These are phyloP conservation scores for Parascedosporium putredinis DNA, from an alignment of 2,329 filamentous ascomycete species.

Conservation along the genomic window DNA sequence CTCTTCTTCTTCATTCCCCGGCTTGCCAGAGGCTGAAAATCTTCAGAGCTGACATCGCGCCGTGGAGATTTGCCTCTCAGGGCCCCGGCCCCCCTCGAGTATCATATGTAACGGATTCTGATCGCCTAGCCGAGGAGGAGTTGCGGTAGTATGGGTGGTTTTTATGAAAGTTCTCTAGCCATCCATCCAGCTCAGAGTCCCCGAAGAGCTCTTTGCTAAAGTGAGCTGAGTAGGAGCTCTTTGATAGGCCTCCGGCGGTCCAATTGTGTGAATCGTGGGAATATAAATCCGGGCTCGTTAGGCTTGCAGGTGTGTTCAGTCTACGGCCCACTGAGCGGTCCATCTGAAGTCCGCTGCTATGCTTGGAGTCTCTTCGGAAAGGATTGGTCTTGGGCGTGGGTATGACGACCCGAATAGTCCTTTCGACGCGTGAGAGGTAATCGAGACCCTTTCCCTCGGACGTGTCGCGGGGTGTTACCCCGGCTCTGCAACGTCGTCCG, in stretches of 20 bases:
- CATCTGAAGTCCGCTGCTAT: background rate
- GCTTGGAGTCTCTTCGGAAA: background rate
- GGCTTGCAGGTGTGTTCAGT: background rate
- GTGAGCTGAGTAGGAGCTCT: too few species aligned
- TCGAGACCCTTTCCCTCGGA: slow-evolving; percentile 20
- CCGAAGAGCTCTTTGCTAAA: too few species aligned
- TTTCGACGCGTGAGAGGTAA: slow-evolving; percentile 34
- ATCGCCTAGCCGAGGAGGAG: background rate
- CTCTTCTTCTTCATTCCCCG: slow-evolving; percentile 33
- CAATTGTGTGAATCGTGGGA: background rate
- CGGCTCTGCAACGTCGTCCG: background rate
- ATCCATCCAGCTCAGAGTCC: background rate
- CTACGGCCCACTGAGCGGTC: background rate
- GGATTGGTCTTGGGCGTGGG: slow-evolving; percentile 13
- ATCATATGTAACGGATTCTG: background rate
- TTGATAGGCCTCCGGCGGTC: background rate
- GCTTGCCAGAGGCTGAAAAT: background rate
- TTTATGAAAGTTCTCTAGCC: background rate
- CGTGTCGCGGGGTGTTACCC: background rate
- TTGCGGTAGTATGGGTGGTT: background rate
- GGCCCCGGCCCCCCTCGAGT: background rate
- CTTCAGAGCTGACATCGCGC: background rate
- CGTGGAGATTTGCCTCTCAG: background rate
- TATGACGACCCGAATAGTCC: slow-evolving; percentile 47
- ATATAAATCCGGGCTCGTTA: background rate